These are phyloP conservation scores for Licmophora abbreviata DNA, from an alignment of 108 stramenopile genomes.

Conservation along the genomic window DNA sequence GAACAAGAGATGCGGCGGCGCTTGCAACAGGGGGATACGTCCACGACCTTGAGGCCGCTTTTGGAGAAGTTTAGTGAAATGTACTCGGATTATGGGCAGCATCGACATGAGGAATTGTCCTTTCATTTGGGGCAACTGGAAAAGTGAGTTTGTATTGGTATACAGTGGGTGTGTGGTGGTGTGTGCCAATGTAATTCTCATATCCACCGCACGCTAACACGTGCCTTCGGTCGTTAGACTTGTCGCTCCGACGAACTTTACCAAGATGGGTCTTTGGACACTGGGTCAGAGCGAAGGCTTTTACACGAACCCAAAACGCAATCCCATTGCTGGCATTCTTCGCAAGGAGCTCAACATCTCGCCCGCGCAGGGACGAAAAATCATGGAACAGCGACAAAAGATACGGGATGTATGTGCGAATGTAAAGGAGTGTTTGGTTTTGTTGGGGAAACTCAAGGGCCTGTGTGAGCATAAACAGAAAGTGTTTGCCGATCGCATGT, in stretches of 20 bases:
- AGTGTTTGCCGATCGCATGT: slow-evolving; percentile 73
- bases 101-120: slow-evolving; percentile 67
- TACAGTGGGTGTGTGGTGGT: background rate
- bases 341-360: slow-evolving; percentile 67
- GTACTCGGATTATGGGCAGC: slow-evolving; percentile 78
- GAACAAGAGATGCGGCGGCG: slow-evolving; percentile 19
- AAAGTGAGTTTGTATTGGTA: slow-evolving; percentile 52
- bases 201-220: slow-evolving; percentile 2
- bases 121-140: slow-evolving; percentile 83
- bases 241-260: slow-evolving; percentile 74
- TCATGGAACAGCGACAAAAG: slow-evolving; percentile 58
- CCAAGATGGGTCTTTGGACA: slow-evolving; percentile 87
- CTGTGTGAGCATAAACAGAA: slow-evolving; percentile 59
- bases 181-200: background rate
- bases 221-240: slow-evolving; percentile 15
- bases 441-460: slow-evolving; percentile 45
- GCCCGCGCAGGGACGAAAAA: slow-evolving; percentile 48
- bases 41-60: slow-evolving; percentile 20
- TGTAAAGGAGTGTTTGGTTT: slow-evolving; percentile 30
- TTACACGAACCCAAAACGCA: slow-evolving; percentile 46
- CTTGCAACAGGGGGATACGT: slow-evolving; percentile 19
- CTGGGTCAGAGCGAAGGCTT: slow-evolving; percentile 62
- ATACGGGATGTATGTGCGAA: slow-evolving; percentile 57
- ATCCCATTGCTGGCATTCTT: slow-evolving; percentile 73
- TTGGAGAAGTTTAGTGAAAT: slow-evolving; percentile 56